These are phyloP conservation scores for Linum tenue DNA, from an alignment of 345 rosid genomes.

Conservation along the genomic window DNA sequence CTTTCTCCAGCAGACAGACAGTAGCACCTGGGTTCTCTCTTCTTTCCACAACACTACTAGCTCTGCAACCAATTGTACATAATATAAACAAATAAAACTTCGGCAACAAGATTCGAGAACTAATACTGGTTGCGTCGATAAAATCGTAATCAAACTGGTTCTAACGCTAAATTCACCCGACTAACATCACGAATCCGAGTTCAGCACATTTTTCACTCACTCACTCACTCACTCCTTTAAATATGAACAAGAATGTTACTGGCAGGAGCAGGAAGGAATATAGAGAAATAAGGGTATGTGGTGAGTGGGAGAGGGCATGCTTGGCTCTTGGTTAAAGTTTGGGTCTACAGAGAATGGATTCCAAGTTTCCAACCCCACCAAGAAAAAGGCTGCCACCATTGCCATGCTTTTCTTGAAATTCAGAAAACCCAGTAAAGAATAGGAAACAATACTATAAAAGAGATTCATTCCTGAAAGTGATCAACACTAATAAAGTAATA, in stretches of 20 bases:
- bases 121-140: slow-evolving; percentile 5
- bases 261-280: slow-evolving; percentile 22
- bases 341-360: slow-evolving; percentile 7
- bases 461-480: neutral
- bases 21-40: slow-evolving; percentile 17
- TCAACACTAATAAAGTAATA: neutral
- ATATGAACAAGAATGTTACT: slow-evolving; percentile 11
- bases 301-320: slow-evolving; percentile 11
- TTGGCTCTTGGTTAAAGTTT: slow-evolving; percentile 23
- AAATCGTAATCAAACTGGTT: too few species aligned
- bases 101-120: slow-evolving; percentile 31
- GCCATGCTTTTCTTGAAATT: slow-evolving; percentile 21
- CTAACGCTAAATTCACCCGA: too few species aligned
- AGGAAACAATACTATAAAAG: neutral
- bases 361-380: slow-evolving; percentile 31
- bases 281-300: slow-evolving; percentile 16
- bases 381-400: slow-evolving; percentile 24
- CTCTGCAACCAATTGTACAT: slow-evolving; percentile 26
- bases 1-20: slow-evolving; percentile 16
- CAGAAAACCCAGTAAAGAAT: neutral
- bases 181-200: too few species aligned
- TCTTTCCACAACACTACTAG: slow-evolving; percentile 28
- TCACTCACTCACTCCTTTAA: too few species aligned
- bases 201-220: too few species aligned
- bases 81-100: slow-evolving; percentile 10